A percentile compares a stretch with the other conserved stretches of the same genome.
Evolutionary conservation across 192 early-diverging fungal genomes (phyloP).

Genomic region (Coemansia sp.): DNA sequence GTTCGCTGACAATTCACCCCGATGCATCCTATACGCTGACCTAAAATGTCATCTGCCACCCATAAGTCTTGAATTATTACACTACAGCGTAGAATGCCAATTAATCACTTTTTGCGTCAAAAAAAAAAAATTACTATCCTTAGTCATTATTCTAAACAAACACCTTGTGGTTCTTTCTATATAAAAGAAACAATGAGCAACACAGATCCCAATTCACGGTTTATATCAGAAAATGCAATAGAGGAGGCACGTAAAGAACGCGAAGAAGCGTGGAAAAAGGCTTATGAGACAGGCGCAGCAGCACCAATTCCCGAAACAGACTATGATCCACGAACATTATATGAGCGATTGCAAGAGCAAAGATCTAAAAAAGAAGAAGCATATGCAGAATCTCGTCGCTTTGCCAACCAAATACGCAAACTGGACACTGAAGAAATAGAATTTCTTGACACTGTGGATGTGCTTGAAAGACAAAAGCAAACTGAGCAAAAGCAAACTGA

Average conservation of each 20-base stretch:
- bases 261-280: slow-evolving; percentile 35
- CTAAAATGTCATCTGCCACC: not conserved
- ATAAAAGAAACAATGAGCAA: slow-evolving; percentile 7
- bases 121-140: not conserved
- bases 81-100: no score
- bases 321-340: slow-evolving; percentile 73
- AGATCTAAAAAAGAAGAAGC: slow-evolving; percentile 62
- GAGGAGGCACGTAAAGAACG: slow-evolving; percentile 44
- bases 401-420: slow-evolving; percentile 60
- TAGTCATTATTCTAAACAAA: not conserved
- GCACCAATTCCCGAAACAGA: slow-evolving; percentile 12
- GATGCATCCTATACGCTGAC: slow-evolving; percentile 28
- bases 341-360: slow-evolving; percentile 73
- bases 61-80: not conserved
- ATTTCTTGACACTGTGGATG: slow-evolving; percentile 62
- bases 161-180: not conserved
- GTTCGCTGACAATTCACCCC: slow-evolving; percentile 27
- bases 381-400: slow-evolving; percentile 56
- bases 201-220: slow-evolving; percentile 33
- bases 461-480: slow-evolving; percentile 21
- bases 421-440: slow-evolving; percentile 71
- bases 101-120: not conserved
- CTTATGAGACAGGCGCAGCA: slow-evolving; percentile 21
- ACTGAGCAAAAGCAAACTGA: slow-evolving; percentile 14
- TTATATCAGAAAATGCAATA: slow-evolving; percentile 35